These are phyloP conservation scores for Corchorus olitorius DNA, from an alignment of 345 rosid genomes.

Conservation along the genomic window DNA sequence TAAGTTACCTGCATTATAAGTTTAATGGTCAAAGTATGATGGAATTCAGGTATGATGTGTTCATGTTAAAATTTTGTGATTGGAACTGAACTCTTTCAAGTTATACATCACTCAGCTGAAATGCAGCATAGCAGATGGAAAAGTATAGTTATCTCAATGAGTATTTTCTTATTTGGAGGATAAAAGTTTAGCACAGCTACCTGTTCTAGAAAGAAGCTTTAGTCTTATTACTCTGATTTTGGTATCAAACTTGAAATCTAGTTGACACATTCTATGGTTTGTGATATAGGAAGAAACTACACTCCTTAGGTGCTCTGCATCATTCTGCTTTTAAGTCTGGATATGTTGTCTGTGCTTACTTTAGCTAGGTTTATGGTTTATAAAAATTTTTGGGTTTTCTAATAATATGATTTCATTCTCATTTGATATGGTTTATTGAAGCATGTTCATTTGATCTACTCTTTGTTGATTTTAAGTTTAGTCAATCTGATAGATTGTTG, in stretches of 20 bases:
- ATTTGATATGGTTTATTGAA: background rate
- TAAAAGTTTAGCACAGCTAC: background rate
- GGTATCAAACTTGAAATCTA: background rate
- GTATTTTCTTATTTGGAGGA: background rate
- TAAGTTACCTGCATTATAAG: slow-evolving; percentile 7
- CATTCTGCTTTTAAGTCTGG: background rate
- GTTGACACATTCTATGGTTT: background rate
- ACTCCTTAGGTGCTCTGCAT: background rate
- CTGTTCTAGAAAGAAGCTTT: background rate
- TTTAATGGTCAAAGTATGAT: slow-evolving; percentile 11
- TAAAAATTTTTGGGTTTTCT: background rate
- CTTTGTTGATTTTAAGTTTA: background rate
- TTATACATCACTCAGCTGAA: background rate
- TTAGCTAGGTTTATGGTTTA: background rate
- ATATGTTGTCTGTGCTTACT: background rate
- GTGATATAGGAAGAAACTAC: background rate
- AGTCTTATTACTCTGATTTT: background rate
- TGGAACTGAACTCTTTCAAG: background rate
- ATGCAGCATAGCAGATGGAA: background rate
- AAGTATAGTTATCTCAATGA: background rate
- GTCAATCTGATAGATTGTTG: background rate
- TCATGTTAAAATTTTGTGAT: background rate
- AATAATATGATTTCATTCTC: background rate
- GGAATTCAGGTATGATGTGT: slow-evolving; percentile 14
- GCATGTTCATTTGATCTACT: background rate